Base-by-base conservation (phyloP, 768 basidiomycete genomes). In the Neoboletus magnificus region DNA sequence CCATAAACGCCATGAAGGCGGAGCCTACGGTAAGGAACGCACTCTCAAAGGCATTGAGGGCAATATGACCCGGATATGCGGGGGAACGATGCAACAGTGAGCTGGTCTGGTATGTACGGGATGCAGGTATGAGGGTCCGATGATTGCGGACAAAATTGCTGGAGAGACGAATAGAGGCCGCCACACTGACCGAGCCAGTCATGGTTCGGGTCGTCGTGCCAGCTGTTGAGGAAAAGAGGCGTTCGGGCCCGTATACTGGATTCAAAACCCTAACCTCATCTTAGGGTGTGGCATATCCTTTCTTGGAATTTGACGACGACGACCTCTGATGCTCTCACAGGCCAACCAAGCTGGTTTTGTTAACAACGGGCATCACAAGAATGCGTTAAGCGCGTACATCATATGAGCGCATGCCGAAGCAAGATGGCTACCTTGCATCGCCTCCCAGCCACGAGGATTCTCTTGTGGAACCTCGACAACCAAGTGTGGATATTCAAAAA, bases 11-110 rank as follows among this genome's bases (percentile, higher is more conserved):
- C 79, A 91, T 85, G 47, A 93, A 69, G 1, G 90, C 94, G 15
- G 91, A 89, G 10, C 97, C 97, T 15, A 83, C 82, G 11, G 93
- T 87, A 45, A 98, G 80, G 59, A 98, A 82, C 12, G 85, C 84
- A 68, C 88, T 90, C 71, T 98, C 91, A 63, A 94, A 85, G 64
- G 79, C 75, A 66, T 81, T 89, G 42, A 98, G 76, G 13, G 90
- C 91, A 55, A 95, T 82, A 70, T 92, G 89, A 29, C 89, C 91
- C 16, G 84, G 79, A 66, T 93, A 93, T 7, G 81, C 79, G 33
- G 89, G 75, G n/a, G 56, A 62, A 40, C 53, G 59, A 27, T 57
- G 53, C 25, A 49, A 44, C 1, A 39, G 22, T 7, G 54, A 35
- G 29, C 41, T 48, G 20, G 62, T 58, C 39, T 62, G 65, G 27